Evolutionary conservation across 1,139 yeast species (phyloP).

Genomic region (Pichia sp.): DNA sequence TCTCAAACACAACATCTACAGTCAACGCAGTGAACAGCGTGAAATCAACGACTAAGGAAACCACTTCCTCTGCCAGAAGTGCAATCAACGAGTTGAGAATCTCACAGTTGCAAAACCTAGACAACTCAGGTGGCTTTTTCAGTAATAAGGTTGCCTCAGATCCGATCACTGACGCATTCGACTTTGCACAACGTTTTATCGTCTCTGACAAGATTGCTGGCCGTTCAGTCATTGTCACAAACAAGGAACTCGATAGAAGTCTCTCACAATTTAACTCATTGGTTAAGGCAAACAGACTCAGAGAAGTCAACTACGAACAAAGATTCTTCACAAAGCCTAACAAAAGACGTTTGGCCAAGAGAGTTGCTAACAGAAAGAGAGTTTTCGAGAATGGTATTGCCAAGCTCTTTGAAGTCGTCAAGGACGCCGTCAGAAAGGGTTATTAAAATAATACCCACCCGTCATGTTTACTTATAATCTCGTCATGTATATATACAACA

Average conservation of each 20-base stretch:
- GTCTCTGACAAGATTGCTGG: constrained; percentile 40
- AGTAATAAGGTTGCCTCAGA: no score
- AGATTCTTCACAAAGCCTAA: constrained; percentile 42
- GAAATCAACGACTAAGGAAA: no score
- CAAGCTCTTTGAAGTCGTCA: constrained; percentile 37
- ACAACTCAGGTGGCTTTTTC: no score
- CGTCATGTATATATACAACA: constrained; percentile 6
- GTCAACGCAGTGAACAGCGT: no score
- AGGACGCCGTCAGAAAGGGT: constrained; percentile 49
- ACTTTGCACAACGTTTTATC: constrained; percentile 26
- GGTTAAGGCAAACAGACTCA: constrained; percentile 32
- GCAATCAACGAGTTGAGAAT: no score
- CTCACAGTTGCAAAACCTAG: no score
- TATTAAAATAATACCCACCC: constrained; percentile 26
- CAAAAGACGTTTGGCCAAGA: constrained; percentile 36
- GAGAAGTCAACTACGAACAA: constrained; percentile 32
- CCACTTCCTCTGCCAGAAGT: no score
- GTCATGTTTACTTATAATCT: no score
- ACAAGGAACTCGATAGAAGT: constrained; percentile 32
- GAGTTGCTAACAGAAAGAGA: constrained; percentile 38
- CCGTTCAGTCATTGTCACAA: constrained; percentile 32
- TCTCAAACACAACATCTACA: no score
- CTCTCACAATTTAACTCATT: constrained; percentile 30
- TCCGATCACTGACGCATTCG: constrained; percentile 22
- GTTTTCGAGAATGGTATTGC: constrained; percentile 42